These are phyloP conservation scores for Paramecium tetraurelia DNA, from an alignment of 73 alveolate genomes.

Conservation along the genomic window DNA sequence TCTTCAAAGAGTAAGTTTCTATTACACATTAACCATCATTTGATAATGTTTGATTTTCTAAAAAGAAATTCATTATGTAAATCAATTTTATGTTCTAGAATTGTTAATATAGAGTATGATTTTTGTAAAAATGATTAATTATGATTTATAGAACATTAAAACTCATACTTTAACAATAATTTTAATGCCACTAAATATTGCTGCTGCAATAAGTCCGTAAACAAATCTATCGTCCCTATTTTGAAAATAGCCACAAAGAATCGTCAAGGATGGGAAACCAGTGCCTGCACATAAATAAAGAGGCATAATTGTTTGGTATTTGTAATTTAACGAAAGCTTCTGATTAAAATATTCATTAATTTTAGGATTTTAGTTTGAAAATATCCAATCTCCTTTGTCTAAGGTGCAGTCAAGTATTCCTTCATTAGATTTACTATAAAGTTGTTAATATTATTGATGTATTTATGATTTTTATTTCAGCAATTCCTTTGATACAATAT, in stretches of 20 bases:
- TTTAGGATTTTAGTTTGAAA: not conserved
- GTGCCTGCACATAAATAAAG: not conserved
- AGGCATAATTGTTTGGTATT: not conserved
- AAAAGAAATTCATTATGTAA: no score
- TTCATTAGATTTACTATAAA: not conserved
- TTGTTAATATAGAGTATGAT: no score
- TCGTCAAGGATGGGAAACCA: not conserved
- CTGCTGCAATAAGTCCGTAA: not conserved
- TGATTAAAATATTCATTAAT: not conserved
- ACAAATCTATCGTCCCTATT: not conserved
- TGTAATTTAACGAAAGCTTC: not conserved
- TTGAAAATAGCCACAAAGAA: not conserved
- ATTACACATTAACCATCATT: no score
- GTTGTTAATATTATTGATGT: not conserved
- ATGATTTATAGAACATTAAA: no score
- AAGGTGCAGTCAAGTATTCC: not conserved
- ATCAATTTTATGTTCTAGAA: no score
- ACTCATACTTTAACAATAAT: not conserved
- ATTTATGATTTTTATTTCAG: not conserved
- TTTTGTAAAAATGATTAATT: not conserved
- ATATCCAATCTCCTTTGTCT: conserved; percentile 25
- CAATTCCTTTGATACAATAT: not conserved
- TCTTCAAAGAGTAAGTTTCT: no score
- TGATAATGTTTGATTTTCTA: no score
- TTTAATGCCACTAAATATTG: not conserved